A percentile compares a stretch with the other conserved stretches of the same genome.
These are phyloP conservation scores for Globisporangium cystogenes DNA, from an alignment of 352 stramenopile genomes.

Conservation along the genomic window DNA sequence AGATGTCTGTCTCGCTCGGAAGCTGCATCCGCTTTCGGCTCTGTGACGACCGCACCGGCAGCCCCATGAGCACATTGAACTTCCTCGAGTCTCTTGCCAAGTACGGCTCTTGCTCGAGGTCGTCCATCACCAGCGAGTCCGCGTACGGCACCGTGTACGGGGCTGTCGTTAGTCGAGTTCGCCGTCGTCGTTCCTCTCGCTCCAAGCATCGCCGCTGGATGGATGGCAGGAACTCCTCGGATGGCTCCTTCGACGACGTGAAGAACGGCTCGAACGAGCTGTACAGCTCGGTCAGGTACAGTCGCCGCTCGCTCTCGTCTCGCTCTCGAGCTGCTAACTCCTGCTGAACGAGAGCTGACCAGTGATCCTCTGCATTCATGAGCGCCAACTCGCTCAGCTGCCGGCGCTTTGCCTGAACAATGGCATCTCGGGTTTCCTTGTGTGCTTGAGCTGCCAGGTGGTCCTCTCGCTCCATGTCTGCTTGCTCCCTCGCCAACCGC, in stretches of 20 bases:
- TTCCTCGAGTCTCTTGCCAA: conserved; percentile 46
- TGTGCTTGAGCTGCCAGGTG: conserved; percentile 15
- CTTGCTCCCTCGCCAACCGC: conserved; percentile 26
- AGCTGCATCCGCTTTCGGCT: conserved; percentile 24
- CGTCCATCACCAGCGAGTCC: conserved; percentile 33
- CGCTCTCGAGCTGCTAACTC: conserved; percentile 24
- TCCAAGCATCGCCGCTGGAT: conserved; percentile 32
- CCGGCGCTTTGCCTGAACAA: conserved; percentile 22
- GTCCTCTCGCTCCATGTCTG: conserved; percentile 45
- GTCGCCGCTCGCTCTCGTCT: conserved; percentile 17
- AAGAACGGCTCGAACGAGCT: conserved; percentile 55
- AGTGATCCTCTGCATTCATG: conserved; percentile 48
- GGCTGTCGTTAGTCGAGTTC: conserved; percentile 5
- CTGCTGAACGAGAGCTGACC: conserved; percentile 22
- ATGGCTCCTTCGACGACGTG: conserved; percentile 22
- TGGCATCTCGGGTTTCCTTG: conserved; percentile 22
- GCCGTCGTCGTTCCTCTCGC: conserved; percentile 11
- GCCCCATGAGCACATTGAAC: conserved; percentile 47
- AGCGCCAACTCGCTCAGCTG: conserved; percentile 35
- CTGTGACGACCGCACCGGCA: conserved; percentile 26
- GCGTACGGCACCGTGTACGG: conserved; percentile 32
- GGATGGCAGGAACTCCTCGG: conserved; percentile 43
- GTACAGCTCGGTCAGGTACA: conserved; percentile 48
- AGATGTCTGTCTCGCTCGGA: conserved; percentile 32
- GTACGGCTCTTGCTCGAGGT: conserved; percentile 44